Conservation (phyloP, 1,284 basidiomycete species). For the Trichosporon inkin region DNA sequence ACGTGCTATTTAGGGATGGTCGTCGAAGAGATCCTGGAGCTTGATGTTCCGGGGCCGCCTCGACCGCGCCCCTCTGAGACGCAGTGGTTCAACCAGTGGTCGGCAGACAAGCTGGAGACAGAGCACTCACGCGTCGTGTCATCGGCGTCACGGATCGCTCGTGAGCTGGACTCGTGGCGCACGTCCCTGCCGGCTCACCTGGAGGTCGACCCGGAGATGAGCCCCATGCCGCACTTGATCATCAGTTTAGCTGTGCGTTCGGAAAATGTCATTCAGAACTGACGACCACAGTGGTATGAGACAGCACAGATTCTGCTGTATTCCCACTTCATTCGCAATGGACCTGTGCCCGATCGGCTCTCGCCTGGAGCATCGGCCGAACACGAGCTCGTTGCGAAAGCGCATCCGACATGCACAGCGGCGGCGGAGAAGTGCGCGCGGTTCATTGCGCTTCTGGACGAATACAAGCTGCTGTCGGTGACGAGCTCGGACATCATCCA, state of each 20-base stretch:
- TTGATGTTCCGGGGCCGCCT: constrained; percentile 31
- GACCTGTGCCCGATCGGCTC: constrained; percentile 3
- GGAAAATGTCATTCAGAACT: not conserved
- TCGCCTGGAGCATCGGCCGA: constrained; percentile 7
- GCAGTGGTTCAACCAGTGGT: constrained; percentile 3
- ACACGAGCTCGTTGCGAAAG: constrained; percentile 12
- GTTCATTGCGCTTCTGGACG: constrained; percentile 35
- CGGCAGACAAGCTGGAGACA: not conserved
- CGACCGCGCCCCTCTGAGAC: not conserved
- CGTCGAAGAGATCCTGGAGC: constrained; percentile 43
- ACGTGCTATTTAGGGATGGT: constrained; percentile 43
- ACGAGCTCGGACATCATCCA: constrained; percentile 43
- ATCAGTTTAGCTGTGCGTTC: constrained; percentile 27
- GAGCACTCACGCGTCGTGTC: not conserved
- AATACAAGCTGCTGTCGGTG: constrained; percentile 32
- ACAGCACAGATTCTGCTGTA: constrained; percentile 39
- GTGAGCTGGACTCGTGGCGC: constrained; percentile 34
- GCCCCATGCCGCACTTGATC: constrained; percentile 39
- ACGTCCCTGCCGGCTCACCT: constrained; percentile 27
- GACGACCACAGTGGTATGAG: constrained; percentile 32
- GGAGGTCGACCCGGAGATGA: constrained; percentile 21
- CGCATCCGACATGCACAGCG: constrained; percentile 37
- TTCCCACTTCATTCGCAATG: constrained; percentile 36
- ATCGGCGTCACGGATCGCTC: not conserved
- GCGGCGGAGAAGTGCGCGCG: constrained; percentile 37